phyloP scores from a whole-genome alignment of 192 early-diverging fungal genomes.

The Entomortierella beljakovae region DNA sequence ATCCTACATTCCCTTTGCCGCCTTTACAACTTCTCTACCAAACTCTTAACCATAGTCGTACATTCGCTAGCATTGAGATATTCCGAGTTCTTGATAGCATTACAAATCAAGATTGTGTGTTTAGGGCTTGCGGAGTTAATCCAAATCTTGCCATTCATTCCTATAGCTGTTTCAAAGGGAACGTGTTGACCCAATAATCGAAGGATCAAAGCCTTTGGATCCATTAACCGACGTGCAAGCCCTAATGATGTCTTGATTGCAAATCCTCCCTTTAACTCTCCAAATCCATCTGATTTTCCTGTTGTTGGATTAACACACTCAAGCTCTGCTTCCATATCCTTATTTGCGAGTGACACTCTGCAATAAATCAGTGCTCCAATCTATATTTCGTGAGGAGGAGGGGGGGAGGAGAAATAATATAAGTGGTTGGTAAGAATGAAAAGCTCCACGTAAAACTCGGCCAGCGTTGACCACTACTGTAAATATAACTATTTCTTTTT shows the following conservation, averaged over 20 bases:
- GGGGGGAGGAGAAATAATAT: background rate
- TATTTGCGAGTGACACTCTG: constrained; percentile 87
- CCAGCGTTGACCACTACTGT: no score
- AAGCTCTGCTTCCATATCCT: constrained; percentile 97
- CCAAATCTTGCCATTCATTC: constrained; percentile 97
- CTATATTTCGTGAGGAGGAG: constrained; percentile 17
- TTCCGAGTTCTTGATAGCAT: constrained; percentile 82
- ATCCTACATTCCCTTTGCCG: no score
- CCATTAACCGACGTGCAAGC: constrained; percentile 72
- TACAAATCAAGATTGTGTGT: constrained; percentile 74
- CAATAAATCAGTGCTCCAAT: constrained; percentile 86
- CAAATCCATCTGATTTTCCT: constrained; percentile 89
- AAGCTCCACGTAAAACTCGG: no score
- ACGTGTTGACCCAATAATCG: constrained; percentile 74
- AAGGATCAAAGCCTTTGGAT: constrained; percentile 79
- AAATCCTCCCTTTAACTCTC: constrained; percentile 87
- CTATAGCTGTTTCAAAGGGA: constrained; percentile 91
- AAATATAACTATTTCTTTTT: background rate
- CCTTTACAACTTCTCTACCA: constrained; percentile 37
- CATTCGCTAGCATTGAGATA: constrained; percentile 69
- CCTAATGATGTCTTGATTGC: constrained; percentile 87
- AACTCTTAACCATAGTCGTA: constrained; percentile 56
- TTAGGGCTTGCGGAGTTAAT: constrained; percentile 73
- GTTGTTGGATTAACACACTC: constrained; percentile 89
- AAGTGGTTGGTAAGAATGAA: no score